phyloP scores from a whole-genome alignment of 257 asterid species.

The Solanum chmielewskii region DNA sequence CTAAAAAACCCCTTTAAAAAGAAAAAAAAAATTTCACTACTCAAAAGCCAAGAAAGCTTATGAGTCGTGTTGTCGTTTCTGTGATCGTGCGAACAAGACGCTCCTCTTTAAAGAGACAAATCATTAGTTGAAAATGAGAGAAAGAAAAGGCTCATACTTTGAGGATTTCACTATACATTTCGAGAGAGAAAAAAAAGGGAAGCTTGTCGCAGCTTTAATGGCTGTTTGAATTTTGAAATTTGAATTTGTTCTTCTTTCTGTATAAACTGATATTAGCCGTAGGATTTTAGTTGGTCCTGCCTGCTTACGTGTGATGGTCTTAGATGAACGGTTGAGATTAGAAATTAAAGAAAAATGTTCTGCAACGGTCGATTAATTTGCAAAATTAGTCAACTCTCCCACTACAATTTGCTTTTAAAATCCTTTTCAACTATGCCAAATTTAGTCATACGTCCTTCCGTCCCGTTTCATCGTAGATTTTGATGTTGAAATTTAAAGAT shows the following conservation, averaged over 20 bases:
- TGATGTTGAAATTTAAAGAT: not conserved
- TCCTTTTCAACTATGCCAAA: not conserved
- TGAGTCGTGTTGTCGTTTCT: not conserved
- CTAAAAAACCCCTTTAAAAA: not conserved
- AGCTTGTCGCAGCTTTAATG: constrained; percentile 33
- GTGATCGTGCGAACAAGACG: not conserved
- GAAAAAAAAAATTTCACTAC: not conserved
- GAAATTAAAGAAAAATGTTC: not conserved
- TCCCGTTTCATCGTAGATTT: not conserved
- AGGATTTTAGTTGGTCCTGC: not conserved
- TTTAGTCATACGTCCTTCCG: not conserved
- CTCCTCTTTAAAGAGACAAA: not conserved
- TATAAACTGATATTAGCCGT: not conserved
- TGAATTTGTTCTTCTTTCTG: not conserved
- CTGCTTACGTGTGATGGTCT: not conserved
- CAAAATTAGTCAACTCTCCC: not conserved
- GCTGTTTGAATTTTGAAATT: constrained; percentile 38
- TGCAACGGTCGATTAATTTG: not conserved
- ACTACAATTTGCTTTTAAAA: not conserved
- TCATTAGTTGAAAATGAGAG: not conserved
- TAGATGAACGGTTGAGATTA: not conserved
- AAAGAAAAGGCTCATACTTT: not conserved
- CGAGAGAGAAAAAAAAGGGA: constrained; percentile 39
- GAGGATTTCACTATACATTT: constrained; percentile 19
- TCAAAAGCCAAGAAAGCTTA: not conserved